Evolutionary conservation across 805 yeast genomes (phyloP), one percentile per base, ranked within the genome.

Genomic region (Candida loeiensis): DNA sequence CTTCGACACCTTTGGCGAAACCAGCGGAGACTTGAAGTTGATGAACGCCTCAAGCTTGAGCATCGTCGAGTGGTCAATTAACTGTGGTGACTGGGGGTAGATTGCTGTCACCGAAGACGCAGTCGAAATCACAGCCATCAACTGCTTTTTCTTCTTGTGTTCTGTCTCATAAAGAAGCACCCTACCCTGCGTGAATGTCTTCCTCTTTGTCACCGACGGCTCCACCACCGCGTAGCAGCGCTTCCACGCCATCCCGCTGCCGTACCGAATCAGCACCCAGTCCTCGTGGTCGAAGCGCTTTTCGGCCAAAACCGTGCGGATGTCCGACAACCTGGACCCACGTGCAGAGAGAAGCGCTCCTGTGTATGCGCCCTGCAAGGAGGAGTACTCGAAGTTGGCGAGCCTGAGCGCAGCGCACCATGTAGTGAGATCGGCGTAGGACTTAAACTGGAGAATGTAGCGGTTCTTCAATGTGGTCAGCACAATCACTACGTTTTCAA

Each of bases 171-270:
- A 93, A 49, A 93, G 84, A n/a, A 77, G 68, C 17, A 88, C 78
- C 49, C 80, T 73, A 21, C 96, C 96, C 11, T 76, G 69, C 47
- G 45, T 69, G 49, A 60, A 73, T 48, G 53, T 63, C 59, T 64
- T 76, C 58, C 54, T 64, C 56, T 68, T 80, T 53, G 73, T 55
- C 27, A 67, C 48, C 51, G 89, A 66, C 49, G 90, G 90, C 49
- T 85, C 85, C 41, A 91, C 76, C 8, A 90, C 96, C 2, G 95
- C 91, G 67, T 77, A 93, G 56, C 96, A 91, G 44, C 95, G 75
- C 56, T 82, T 85, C 97, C 97, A 93, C 1, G 97, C 96, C 95
- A 88, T 87, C 17, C 99, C 99, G 7, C 93, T 77, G 14, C 99
- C 98, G 61, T 91, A 93, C 48, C 98, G 73, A 13, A 93, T 95